These are phyloP conservation scores for Elsinoe fawcettii DNA, from an alignment of 2,329 filamentous ascomycete species.

Conservation along the genomic window DNA sequence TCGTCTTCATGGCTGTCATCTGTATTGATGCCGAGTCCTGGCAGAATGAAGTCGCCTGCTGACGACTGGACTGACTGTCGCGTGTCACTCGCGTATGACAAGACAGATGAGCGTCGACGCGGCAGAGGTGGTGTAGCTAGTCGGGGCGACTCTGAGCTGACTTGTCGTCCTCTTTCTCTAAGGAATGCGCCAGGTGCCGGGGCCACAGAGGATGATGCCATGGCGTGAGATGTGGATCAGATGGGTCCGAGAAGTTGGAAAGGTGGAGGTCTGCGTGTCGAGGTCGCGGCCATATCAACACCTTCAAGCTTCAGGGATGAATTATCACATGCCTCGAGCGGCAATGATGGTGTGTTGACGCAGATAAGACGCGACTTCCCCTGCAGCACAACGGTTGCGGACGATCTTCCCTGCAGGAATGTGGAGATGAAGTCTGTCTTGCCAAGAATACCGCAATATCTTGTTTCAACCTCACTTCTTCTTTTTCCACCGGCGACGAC, in stretches of 20 bases:
- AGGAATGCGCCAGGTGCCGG: conserved; percentile 10
- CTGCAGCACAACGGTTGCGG: conserved; percentile 6
- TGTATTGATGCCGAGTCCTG: conserved; percentile 31
- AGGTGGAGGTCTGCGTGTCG: conserved; percentile 8
- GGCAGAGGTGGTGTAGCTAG: conserved; percentile 24
- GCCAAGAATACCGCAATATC: conserved; percentile 9
- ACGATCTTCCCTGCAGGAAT: conserved; percentile 10
- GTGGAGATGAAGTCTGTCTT: conserved; percentile 9
- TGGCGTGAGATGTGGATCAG: neutral
- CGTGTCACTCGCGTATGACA: conserved; percentile 70
- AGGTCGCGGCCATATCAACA: conserved; percentile 7
- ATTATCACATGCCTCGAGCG: neutral
- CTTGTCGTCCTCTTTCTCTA: conserved; percentile 4
- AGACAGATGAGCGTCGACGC: conserved; percentile 64
- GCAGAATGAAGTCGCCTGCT: conserved; percentile 60
- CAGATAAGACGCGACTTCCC: conserved; percentile 9
- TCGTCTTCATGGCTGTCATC: conserved; percentile 36
- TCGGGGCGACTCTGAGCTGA: conserved; percentile 5
- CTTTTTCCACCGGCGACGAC: too few relatives aligned
- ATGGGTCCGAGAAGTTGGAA: neutral
- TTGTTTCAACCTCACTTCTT: conserved; percentile 3
- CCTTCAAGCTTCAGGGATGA: neutral
- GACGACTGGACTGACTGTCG: conserved; percentile 56
- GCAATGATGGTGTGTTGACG: conserved; percentile 10
- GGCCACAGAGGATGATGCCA: conserved; percentile 16